Evolutionary conservation across 495 filamentous ascomycete species (phyloP), one percentile per base, ranked within the genome.

Genomic region (Cercophora scortea): DNA sequence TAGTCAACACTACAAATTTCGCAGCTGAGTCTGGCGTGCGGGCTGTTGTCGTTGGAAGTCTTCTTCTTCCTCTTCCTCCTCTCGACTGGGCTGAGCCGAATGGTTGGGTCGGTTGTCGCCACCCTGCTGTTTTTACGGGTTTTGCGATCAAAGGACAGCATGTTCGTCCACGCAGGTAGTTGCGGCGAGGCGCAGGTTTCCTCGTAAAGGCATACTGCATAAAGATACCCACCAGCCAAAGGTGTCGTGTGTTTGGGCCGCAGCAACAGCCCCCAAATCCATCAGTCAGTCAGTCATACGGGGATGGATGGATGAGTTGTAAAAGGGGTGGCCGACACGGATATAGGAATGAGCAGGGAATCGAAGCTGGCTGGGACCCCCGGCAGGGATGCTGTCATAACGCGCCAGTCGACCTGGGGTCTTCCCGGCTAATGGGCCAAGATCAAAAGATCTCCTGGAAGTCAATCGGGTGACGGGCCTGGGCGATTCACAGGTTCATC

Each of bases 381-480:
- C 44, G 53, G 51, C 47, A n/a, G 42, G 18, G 42, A 51, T 55
- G 53, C 48, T 50, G 53, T 55, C 53, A 55, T 55, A 43, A 51
- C 47, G 48, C 47, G 42, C 53, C 43, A 50, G 18, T 51, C 33
- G 42, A 18, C 53, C 47, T 42, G 42, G 33, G 41, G 35, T 15
- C 49, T 41, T 48, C 53, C 48, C 34, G 49, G 18, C 35, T 19
- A 46, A n/a, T 43, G 47, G 53, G 25, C 19, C 41, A 32, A 25
- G 43, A 17, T 10, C 43, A 32, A 10, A 18, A 33, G 11, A 19
- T 45, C 10, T 13, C 17, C 10, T 18, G 11, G n/a, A 33, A 45
- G 10, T 19, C 19, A 19, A 45, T 12, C 42, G 43, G 25, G 43
- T 32, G n/a, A 10, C 1, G n/a, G 43, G 7, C 5, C 17, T 13